These are phyloP conservation scores for Paspalum vaginatum DNA, from an alignment of 176 grass and related monocot species.

Conservation along the genomic window DNA sequence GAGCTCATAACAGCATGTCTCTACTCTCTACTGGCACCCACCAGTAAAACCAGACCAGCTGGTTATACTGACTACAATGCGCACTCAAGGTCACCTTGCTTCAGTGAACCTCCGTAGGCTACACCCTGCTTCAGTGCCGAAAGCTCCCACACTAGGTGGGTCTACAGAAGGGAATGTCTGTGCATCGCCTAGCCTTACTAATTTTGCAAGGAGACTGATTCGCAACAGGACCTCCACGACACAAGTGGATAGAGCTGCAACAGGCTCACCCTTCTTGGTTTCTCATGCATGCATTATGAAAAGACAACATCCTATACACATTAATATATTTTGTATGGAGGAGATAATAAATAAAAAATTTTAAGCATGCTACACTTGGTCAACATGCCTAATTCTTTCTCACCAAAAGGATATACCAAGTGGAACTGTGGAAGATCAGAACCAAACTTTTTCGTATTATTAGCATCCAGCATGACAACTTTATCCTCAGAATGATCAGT, in stretches of 20 bases:
- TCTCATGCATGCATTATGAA: background rate
- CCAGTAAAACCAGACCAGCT: background rate
- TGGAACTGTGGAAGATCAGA: conserved; percentile 13
- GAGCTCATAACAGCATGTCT: background rate
- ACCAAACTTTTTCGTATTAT: background rate
- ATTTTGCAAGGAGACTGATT: too few relatives aligned
- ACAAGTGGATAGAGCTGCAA: too few relatives aligned
- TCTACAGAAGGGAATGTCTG: too few relatives aligned
- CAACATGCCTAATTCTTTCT: background rate
- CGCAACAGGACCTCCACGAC: too few relatives aligned
- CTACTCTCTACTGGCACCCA: background rate
- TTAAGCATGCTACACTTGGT: background rate
- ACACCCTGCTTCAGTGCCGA: too few relatives aligned
- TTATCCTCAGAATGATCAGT: background rate
- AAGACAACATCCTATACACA: background rate
- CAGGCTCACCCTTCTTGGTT: background rate
- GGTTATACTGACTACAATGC: background rate
- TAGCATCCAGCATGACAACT: background rate
- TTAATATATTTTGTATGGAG: background rate
- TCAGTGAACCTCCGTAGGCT: background rate
- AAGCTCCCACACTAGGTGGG: too few relatives aligned
- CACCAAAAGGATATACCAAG: background rate
- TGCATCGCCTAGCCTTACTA: too few relatives aligned
- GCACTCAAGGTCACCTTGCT: background rate
- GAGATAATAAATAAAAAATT: background rate